A percentile compares a stretch with the other conserved stretches of the same genome.
Conservation (phyloP, 1,284 basidiomycete species). For the Testicularia cyperi region DNA sequence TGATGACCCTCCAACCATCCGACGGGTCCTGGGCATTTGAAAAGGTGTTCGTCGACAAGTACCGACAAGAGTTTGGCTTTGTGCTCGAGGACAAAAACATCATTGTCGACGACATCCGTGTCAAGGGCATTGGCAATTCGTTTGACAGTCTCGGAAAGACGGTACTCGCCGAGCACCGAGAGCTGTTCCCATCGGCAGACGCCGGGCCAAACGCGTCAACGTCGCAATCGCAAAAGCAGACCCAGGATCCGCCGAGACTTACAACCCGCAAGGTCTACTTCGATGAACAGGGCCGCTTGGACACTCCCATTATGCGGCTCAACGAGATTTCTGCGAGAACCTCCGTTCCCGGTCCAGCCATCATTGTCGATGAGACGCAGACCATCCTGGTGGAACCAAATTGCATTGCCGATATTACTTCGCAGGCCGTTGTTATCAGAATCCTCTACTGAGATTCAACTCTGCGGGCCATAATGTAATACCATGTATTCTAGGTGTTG, state of each 20-base stretch:
- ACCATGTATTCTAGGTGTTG: background rate
- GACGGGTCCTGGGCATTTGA: slow-evolving; percentile 73
- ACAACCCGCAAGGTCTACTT: slow-evolving; percentile 72
- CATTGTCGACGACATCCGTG: slow-evolving; percentile 89
- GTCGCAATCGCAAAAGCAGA: slow-evolving; percentile 48
- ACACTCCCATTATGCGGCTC: slow-evolving; percentile 78
- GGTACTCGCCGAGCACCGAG: slow-evolving; percentile 70
- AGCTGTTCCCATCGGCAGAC: slow-evolving; percentile 53
- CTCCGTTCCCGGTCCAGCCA: slow-evolving; percentile 74
- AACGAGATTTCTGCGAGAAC: slow-evolving; percentile 71
- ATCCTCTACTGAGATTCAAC: no score
- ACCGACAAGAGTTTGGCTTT: slow-evolving; percentile 75
- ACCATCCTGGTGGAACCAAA: slow-evolving; percentile 71
- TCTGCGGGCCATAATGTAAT: no score
- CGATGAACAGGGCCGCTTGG: slow-evolving; percentile 71
- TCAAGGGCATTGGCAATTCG: slow-evolving; percentile 76
- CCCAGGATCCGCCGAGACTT: no score
- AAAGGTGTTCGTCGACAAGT: slow-evolving; percentile 68
- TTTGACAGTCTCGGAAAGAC: slow-evolving; percentile 79
- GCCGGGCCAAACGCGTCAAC: slow-evolving; percentile 62
- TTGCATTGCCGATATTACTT: slow-evolving; percentile 46
- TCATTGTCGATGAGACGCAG: slow-evolving; percentile 89
- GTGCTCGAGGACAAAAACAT: slow-evolving; percentile 75
- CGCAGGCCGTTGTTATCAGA: slow-evolving; percentile 42
- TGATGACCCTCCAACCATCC: slow-evolving; percentile 75